Percentiles rank a stretch among this genome's conserved stretches.
Evolutionary conservation across 1,139 yeast species (phyloP).

Genomic region (Suhomyces bolitotheri): DNA sequence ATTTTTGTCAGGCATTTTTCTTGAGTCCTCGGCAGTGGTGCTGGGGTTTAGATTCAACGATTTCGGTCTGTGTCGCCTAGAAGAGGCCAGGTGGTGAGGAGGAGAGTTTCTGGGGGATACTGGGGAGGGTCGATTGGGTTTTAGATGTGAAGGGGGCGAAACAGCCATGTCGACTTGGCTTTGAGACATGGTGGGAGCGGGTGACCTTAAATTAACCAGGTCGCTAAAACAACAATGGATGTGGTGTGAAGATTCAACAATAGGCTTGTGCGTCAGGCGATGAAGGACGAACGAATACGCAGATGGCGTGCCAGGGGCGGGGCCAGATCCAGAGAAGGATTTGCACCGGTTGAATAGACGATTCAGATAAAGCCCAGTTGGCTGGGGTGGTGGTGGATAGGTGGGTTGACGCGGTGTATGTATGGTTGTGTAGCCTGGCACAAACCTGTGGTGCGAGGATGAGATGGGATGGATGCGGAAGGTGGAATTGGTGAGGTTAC

Average conservation of each 20-base stretch:
- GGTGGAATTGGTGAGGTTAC: no score
- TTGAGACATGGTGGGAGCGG: conserved; percentile 17
- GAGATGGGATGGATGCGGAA: no score
- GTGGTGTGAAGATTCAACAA: not conserved
- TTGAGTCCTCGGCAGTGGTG: conserved; percentile 10
- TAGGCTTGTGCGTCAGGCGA: not conserved
- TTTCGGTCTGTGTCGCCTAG: conserved; percentile 29
- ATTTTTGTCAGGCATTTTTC: conserved; percentile 6
- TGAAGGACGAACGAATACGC: not conserved
- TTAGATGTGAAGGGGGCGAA: conserved; percentile 9
- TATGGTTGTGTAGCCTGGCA: no score
- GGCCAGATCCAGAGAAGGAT: not conserved
- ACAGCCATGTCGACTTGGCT: conserved; percentile 22
- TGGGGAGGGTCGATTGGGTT: conserved; percentile 3
- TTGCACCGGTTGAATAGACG: no score
- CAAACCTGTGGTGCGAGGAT: no score
- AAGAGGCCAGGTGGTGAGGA: conserved; percentile 5
- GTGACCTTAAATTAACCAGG: not conserved
- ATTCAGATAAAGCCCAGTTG: no score
- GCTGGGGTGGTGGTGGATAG: no score
- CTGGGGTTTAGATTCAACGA: conserved; percentile 22
- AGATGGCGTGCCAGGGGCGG: not conserved
- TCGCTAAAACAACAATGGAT: not conserved
- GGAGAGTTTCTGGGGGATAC: conserved; percentile 7
- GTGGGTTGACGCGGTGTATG: no score